Evolutionary conservation across 2,329 filamentous ascomycete species (phyloP).

Genomic region (Aspergillus jensenii): DNA sequence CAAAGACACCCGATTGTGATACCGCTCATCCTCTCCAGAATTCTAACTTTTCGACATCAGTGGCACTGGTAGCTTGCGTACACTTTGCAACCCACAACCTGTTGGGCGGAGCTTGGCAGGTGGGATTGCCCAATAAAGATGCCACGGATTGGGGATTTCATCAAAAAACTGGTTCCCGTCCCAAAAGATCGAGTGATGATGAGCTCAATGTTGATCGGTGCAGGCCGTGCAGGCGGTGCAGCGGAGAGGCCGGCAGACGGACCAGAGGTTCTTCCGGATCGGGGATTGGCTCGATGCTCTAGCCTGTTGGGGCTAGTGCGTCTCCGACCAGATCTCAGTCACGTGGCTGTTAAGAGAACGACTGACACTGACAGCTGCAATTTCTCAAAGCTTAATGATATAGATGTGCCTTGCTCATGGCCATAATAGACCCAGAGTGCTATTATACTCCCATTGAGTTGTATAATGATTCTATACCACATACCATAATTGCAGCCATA

Average conservation of each 20-base stretch:
- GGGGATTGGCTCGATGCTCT: not conserved
- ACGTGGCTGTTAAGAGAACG: not conserved
- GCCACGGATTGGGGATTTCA: not conserved
- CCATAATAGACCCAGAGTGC: not conserved
- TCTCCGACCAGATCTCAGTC: not conserved
- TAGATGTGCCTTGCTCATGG: not conserved
- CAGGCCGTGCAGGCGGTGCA: not conserved
- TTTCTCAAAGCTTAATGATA: not conserved
- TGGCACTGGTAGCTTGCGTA: not conserved
- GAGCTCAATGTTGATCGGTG: not conserved
- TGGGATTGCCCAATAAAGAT: not conserved
- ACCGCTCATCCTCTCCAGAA: not conserved
- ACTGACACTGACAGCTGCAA: not conserved
- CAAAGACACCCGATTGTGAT: not conserved
- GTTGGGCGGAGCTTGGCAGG: not conserved
- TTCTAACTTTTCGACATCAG: not conserved
- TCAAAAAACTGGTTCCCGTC: not conserved
- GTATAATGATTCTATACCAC: not conserved
- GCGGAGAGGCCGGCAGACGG: not conserved
- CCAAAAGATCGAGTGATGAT: not conserved
- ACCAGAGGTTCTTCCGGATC: not conserved
- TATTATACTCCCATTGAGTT: not conserved
- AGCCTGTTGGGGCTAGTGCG: not conserved
- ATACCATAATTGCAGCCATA: not conserved
- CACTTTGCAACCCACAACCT: not conserved